phyloP scores from a whole-genome alignment of 169 alveolate genomes.

The Amoebophrya sp. region DNA sequence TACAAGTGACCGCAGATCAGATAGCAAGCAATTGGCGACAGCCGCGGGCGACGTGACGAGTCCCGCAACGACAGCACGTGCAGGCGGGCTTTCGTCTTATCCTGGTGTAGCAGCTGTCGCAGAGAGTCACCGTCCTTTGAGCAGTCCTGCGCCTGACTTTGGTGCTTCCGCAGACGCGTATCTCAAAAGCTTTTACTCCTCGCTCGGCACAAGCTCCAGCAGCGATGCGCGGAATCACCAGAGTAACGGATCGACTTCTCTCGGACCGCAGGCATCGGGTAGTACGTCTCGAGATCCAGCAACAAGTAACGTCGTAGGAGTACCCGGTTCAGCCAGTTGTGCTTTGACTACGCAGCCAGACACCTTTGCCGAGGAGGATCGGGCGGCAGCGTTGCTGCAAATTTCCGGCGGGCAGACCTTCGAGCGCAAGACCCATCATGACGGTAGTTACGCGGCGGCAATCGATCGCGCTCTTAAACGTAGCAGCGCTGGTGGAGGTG shows the following conservation, averaged over 20 bases:
- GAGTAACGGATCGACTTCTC: too few relatives aligned
- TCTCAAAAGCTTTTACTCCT: not conserved
- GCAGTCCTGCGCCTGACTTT: not conserved
- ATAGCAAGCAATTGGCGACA: too few relatives aligned
- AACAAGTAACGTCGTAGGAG: too few relatives aligned
- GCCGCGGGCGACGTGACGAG: too few relatives aligned
- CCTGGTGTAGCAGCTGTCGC: too few relatives aligned
- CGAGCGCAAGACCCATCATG: not conserved
- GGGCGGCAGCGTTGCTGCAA: not conserved
- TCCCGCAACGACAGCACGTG: too few relatives aligned
- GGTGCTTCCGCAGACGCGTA: slow-evolving; percentile 6
- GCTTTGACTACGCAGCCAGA: not conserved
- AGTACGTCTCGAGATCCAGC: too few relatives aligned
- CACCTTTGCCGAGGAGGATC: not conserved
- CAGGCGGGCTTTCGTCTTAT: too few relatives aligned
- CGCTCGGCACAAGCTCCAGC: not conserved
- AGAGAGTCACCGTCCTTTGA: too few relatives aligned
- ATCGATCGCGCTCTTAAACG: not conserved
- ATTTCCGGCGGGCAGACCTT: too few relatives aligned
- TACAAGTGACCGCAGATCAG: too few relatives aligned
- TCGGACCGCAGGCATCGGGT: too few relatives aligned
- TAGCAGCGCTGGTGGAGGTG: not conserved
- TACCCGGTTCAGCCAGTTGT: not conserved
- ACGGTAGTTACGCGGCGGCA: not conserved
- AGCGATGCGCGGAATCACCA: not conserved